Evolutionary conservation across 768 basidiomycete species (phyloP).

Genomic region (Mycena floridula): DNA sequence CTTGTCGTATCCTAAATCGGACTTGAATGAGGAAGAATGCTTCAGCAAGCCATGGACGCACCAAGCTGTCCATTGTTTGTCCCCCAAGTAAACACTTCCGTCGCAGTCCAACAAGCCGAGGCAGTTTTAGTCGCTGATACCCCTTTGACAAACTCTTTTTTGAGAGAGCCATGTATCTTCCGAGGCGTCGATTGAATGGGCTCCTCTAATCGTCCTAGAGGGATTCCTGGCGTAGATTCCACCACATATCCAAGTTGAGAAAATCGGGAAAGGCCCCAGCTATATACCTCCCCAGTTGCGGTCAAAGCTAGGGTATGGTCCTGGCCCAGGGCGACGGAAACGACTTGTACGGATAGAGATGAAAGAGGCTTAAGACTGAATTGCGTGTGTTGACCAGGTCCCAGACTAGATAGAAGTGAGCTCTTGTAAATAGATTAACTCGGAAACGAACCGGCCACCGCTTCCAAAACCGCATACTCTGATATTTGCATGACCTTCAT

Average conservation of each 20-base stretch:
- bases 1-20: conserved; percentile 75
- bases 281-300: conserved; percentile 72
- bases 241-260: conserved; percentile 83
- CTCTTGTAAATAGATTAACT: conserved; percentile 1
- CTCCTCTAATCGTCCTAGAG: conserved; percentile 51
- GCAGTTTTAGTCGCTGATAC: conserved; percentile 84
- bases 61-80: conserved; percentile 91
- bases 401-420: conserved; percentile 43
- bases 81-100: conserved; percentile 83
- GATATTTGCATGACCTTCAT: conserved; percentile 67
- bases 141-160: conserved; percentile 73
- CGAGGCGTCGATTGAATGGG: conserved; percentile 72
- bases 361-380: conserved; percentile 59
- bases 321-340: conserved; percentile 78
- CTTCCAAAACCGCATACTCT: conserved; percentile 87
- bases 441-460: conserved; percentile 63
- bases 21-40: neutral
- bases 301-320: conserved; percentile 92
- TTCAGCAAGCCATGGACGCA: conserved; percentile 27
- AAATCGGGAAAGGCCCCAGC: conserved; percentile 90
- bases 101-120: conserved; percentile 82
- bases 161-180: conserved; percentile 67
- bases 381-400: conserved; percentile 73
- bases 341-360: conserved; percentile 50
- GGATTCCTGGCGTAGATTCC: conserved; percentile 36